phyloP scores from a whole-genome alignment of 805 yeast genomes.

The Cyberlindnera amylophila region DNA sequence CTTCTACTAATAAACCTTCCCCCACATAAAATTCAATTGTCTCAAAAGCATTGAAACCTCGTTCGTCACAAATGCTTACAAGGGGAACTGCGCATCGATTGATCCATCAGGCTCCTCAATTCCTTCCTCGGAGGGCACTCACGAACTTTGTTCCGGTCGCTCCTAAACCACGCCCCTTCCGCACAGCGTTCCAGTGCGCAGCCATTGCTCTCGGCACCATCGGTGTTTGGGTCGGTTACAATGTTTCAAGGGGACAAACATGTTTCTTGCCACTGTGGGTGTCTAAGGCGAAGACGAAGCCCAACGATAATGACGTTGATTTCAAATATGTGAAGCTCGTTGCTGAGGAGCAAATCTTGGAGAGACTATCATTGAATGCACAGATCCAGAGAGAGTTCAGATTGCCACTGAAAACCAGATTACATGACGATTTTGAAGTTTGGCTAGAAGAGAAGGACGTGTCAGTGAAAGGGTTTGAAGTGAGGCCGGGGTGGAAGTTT shows the following conservation, averaged over 20 bases:
- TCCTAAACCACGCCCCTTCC: conserved; percentile 11
- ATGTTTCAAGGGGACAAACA: conserved; percentile 16
- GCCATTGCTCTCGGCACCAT: conserved; percentile 18
- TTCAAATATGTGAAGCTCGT: conserved; percentile 14
- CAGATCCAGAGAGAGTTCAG: conserved; percentile 19
- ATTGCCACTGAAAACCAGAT: conserved; percentile 19
- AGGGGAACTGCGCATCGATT: too few relatives aligned
- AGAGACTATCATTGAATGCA: conserved; percentile 20
- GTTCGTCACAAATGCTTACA: too few relatives aligned
- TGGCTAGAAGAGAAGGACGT: conserved; percentile 24
- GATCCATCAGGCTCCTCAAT: too few relatives aligned
- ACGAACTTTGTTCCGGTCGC: conserved; percentile 6
- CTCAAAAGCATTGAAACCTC: too few relatives aligned
- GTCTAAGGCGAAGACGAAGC: conserved; percentile 16
- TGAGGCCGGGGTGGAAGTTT: conserved; percentile 20
- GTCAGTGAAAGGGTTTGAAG: conserved; percentile 23
- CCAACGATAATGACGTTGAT: conserved; percentile 17
- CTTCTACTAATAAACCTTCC: too few relatives aligned
- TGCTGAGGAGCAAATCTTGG: conserved; percentile 25
- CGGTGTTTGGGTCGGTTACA: conserved; percentile 17
- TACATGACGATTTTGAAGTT: conserved; percentile 20
- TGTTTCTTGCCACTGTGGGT: conserved; percentile 24
- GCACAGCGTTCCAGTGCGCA: conserved; percentile 10
- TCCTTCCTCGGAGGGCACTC: background rate
- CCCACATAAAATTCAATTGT: too few relatives aligned